Evolutionary conservation across 2,329 filamentous ascomycete genomes (phyloP).

Genomic region (Aaosphaeria arxii): DNA sequence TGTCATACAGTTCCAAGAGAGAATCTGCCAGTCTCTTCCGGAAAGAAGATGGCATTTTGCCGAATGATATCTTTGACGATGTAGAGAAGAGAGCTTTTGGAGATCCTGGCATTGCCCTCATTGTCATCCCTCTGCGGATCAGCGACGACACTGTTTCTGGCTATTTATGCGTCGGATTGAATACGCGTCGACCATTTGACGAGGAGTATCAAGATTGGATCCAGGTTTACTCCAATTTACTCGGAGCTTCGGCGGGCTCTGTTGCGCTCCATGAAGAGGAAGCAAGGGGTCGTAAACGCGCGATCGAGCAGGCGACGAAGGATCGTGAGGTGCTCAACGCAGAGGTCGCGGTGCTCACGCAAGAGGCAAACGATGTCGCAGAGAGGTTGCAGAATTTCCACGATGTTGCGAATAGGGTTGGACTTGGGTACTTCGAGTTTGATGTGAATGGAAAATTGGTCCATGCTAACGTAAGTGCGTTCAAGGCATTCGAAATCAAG

Average conservation of each 20-base stretch:
- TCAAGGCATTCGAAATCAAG: neutral
- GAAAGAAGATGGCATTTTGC: constrained; percentile 1
- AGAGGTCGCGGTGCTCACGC: constrained; percentile 7
- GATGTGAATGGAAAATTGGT: constrained; percentile 5
- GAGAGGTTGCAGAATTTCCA: constrained; percentile 9
- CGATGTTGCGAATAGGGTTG: constrained; percentile 7
- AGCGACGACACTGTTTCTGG: constrained; percentile 1
- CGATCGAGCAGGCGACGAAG: constrained; percentile 12
- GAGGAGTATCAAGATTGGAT: constrained; percentile 15
- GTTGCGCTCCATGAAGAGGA: constrained; percentile 15
- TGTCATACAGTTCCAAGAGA: constrained; percentile 1
- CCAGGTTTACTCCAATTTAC: constrained; percentile 10
- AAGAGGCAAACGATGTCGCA: neutral
- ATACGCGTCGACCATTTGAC: constrained; percentile 15
- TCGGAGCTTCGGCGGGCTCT: constrained; percentile 13
- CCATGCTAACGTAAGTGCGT: constrained; percentile 9
- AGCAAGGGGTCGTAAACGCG: constrained; percentile 5
- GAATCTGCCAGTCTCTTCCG: neutral
- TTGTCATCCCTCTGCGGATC: constrained; percentile 6
- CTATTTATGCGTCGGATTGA: constrained; percentile 4
- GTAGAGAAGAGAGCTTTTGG: constrained; percentile 9
- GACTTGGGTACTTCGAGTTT: constrained; percentile 11
- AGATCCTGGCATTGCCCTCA: constrained; percentile 4
- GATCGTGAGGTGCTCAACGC: constrained; percentile 11
- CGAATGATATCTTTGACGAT: constrained; percentile 4